Evolutionary conservation across 73 alveolate genomes (phyloP).

Genomic region (Paramecium bursaria): DNA sequence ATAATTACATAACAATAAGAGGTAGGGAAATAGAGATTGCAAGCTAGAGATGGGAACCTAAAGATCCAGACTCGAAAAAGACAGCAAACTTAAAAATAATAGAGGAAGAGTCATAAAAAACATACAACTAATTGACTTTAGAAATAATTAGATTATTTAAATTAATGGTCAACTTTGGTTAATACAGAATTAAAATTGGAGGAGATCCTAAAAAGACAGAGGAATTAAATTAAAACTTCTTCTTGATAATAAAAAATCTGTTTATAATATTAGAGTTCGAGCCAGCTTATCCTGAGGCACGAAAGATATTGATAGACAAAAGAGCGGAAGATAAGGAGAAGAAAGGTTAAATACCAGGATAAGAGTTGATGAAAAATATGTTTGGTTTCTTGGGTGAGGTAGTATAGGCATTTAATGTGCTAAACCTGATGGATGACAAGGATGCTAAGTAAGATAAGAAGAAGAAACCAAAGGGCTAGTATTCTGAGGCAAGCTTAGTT

Average conservation of each 20-base stretch:
- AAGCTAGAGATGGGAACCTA: conserved; percentile 2
- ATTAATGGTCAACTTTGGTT: conserved; percentile 51
- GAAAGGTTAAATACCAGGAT: conserved; percentile 21
- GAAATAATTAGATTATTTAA: conserved; percentile 60
- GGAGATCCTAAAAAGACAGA: conserved; percentile 17
- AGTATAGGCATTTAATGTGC: conserved; percentile 40
- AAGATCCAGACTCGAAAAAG: conserved; percentile 6
- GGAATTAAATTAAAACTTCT: conserved; percentile 37
- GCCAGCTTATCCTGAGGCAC: conserved; percentile 67
- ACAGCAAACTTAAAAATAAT: conserved; percentile 24
- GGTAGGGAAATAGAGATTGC: not conserved
- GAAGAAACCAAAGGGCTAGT: conserved; percentile 38
- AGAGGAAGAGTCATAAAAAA: not conserved
- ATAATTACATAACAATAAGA: not conserved
- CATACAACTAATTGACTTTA: conserved; percentile 55
- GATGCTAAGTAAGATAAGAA: conserved; percentile 60
- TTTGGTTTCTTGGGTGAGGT: not conserved
- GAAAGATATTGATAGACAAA: conserved; percentile 46
- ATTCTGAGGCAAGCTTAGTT: not conserved
- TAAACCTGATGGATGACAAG: conserved; percentile 26
- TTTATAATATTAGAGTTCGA: conserved; percentile 64
- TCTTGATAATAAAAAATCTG: conserved; percentile 30
- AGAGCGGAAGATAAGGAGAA: conserved; percentile 60
- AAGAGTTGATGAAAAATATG: conserved; percentile 15
- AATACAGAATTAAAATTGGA: conserved; percentile 49